Base-by-base conservation (phyloP, 140 eudicot species). In the Erigeron philadelphicus region DNA sequence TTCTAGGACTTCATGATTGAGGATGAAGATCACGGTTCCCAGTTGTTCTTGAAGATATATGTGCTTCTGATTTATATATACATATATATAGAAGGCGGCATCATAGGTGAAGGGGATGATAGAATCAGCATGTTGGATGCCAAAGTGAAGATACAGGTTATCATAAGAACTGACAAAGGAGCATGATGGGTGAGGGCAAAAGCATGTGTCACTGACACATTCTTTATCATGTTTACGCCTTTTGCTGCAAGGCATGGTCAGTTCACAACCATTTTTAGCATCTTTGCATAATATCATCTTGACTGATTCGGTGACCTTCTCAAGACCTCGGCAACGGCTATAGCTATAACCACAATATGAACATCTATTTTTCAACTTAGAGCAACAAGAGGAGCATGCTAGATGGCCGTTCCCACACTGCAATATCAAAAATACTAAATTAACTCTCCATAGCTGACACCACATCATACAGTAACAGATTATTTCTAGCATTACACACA, bases 391-490 rank as follows among this genome's bases (percentile, higher is more conserved):
- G 49, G 73, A 60, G 72, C 95, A 85, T 25, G 86, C 87, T 61
- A 81, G 49, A 67, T 88, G 92, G 62, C 95, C 92, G 42, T 85
- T 83, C 69, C 73, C 81, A 67, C 93, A 86, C 93, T 86, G 75
- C 42, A 71, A 48, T 17, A 8, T 9, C 15, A 8, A 17, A 42
- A 64, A 64, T 11, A 17, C 5, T 6, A 64, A 52, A 16, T 52
- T 9, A 52, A 13, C 8, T 13, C 5, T 52, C 18, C 58, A n/a
- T 52, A 52, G 2, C 19, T 18, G 38, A 31, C 38, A 31, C 38
- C 38, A 31, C 25, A 21, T 21, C 25, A 21, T 1, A 21, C 38
- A 31, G 38, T 31, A 31, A 31, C 38, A 31, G 4, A 31, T 31
- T 31, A 31, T 31, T 31, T 5, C 38, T 31, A 31, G 38, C 38